Percentiles rank a stretch among this genome's conserved stretches.
These are phyloP conservation scores for Blastocystis sp. DNA, from an alignment of 352 stramenopile species.

Conservation along the genomic window DNA sequence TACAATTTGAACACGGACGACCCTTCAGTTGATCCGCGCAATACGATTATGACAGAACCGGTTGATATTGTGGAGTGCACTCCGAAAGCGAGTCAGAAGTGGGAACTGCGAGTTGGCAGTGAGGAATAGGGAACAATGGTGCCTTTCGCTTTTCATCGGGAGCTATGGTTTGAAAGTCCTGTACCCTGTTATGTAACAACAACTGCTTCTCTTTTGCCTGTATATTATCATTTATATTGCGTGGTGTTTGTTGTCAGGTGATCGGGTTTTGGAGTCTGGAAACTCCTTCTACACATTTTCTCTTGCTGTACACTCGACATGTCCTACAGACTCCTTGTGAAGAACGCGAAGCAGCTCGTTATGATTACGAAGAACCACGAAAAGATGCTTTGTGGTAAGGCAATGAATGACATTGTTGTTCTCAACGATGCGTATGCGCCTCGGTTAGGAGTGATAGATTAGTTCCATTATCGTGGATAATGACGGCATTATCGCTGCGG, in stretches of 20 bases:
- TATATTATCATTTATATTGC: not conserved
- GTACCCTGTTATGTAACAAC: not conserved
- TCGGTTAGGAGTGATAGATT: not conserved
- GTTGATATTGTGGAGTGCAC: not conserved
- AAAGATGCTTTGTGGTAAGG: slow-evolving; percentile 64
- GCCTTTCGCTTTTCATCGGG: not conserved
- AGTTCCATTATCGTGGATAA: slow-evolving; percentile 59
- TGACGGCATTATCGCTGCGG: slow-evolving; percentile 71
- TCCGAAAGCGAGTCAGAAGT: not conserved
- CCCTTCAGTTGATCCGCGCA: not conserved
- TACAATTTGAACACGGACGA: not conserved
- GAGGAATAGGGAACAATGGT: not conserved
- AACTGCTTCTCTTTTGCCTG: not conserved
- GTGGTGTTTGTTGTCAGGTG: not conserved
- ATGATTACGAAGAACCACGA: slow-evolving; percentile 68
- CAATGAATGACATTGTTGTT: slow-evolving; percentile 62
- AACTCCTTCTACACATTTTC: not conserved
- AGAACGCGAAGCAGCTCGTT: slow-evolving; percentile 67
- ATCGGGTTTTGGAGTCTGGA: not conserved
- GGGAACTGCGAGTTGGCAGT: not conserved
- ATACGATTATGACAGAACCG: not conserved
- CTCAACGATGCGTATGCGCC: slow-evolving; percentile 25
- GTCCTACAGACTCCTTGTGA: slow-evolving; percentile 55
- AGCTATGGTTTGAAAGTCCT: slow-evolving; percentile 29
- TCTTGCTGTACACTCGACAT: slow-evolving; percentile 34